Evolutionary conservation across 768 basidiomycete species (phyloP).

Genomic region (Suillus placidus): DNA sequence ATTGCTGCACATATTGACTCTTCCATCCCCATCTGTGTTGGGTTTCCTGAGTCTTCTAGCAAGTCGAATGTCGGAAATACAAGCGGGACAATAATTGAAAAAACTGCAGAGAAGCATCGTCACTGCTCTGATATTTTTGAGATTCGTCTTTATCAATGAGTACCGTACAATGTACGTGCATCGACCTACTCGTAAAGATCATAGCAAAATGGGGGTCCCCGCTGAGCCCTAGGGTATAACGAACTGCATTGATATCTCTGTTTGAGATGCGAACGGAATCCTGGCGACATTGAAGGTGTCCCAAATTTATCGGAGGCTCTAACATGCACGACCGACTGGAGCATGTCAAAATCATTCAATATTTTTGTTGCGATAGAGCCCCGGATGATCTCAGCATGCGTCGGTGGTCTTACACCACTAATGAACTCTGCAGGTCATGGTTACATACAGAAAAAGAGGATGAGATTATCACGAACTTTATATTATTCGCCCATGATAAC

Average conservation of each 20-base stretch:
- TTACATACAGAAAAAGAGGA: not conserved
- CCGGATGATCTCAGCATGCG: too few species aligned
- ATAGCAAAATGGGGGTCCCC: not conserved
- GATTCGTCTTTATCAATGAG: not conserved
- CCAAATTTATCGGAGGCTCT: not conserved
- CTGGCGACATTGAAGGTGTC: not conserved
- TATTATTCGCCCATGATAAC: constrained; percentile 53
- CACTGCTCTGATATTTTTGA: not conserved
- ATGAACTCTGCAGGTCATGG: not conserved
- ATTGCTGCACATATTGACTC: not conserved
- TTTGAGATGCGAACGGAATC: not conserved
- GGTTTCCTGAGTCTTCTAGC: not conserved
- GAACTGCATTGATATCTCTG: not conserved
- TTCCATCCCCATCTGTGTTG: not conserved
- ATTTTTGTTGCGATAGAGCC: too few species aligned
- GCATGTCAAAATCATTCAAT: not conserved
- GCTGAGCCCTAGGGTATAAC: not conserved
- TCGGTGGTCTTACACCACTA: not conserved
- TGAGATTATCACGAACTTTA: not conserved
- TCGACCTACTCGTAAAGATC: not conserved
- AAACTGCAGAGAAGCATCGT: not conserved
- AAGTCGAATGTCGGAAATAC: not conserved
- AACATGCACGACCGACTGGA: not conserved
- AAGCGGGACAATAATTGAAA: not conserved
- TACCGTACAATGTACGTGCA: not conserved